Percentiles rank a stretch among this genome's conserved stretches.
These are phyloP conservation scores for Panicum hallii DNA, from an alignment of 202 grass and related monocot genomes.

Conservation along the genomic window DNA sequence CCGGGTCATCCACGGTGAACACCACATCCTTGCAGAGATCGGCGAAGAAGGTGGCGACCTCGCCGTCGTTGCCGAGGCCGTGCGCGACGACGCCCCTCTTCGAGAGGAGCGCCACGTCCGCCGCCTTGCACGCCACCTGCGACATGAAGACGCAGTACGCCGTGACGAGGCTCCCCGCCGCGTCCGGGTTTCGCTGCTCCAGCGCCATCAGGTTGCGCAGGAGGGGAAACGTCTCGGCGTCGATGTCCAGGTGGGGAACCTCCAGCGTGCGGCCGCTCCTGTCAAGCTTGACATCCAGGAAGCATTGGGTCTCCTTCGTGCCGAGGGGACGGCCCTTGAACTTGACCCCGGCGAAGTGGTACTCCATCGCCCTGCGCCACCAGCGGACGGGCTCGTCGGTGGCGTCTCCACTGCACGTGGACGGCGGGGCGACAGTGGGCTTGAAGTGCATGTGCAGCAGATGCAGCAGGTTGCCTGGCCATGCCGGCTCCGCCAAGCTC, in stretches of 20 bases:
- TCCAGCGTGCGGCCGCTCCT: not conserved
- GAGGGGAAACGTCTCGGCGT: constrained; percentile 21
- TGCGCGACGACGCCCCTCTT: not conserved
- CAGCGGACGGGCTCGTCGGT: not conserved
- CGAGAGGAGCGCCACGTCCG: constrained; percentile 26
- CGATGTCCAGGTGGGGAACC: constrained; percentile 10
- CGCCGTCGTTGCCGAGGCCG: not conserved
- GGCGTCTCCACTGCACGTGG: too few relatives aligned
- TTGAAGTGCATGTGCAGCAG: constrained; percentile 50
- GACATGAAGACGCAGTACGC: constrained; percentile 46
- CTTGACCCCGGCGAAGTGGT: not conserved
- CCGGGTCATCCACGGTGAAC: not conserved
- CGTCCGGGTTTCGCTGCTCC: constrained; percentile 31
- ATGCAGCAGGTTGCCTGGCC: constrained; percentile 39
- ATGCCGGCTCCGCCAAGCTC: too few relatives aligned
- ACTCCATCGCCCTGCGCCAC: constrained; percentile 45
- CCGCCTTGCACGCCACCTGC: constrained; percentile 10
- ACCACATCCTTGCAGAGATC: constrained; percentile 29
- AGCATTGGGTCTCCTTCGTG: not conserved
- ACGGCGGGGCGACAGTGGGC: not conserved
- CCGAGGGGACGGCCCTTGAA: too few relatives aligned
- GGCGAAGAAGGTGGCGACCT: not conserved
- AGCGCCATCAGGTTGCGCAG: constrained; percentile 46
- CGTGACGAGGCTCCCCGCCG: not conserved
- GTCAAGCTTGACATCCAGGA: constrained; percentile 35